Conservation (phyloP, 1,284 basidiomycete species). For the Grifola frondosa region DNA sequence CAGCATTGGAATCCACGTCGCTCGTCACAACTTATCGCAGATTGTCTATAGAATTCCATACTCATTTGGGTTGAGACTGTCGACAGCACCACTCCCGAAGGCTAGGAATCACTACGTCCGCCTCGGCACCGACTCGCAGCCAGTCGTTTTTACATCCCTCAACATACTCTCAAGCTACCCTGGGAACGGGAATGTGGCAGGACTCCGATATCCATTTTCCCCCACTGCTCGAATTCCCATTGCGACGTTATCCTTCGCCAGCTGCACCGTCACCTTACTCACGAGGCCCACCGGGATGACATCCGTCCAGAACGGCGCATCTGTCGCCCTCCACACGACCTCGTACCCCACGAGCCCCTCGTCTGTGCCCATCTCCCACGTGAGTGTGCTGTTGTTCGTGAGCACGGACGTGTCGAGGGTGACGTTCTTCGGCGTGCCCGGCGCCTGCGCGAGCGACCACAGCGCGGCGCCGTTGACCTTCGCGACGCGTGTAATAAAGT, state of each 20-base stretch:
- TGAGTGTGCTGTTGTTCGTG: constrained; percentile 53
- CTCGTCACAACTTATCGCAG: too few species aligned
- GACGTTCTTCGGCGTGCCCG: constrained; percentile 49
- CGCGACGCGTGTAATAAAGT: constrained; percentile 49
- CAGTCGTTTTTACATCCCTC: too few species aligned
- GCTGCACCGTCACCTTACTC: constrained; percentile 38
- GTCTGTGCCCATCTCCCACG: constrained; percentile 41
- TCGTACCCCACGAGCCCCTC: constrained; percentile 45
- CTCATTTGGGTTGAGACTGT: too few species aligned
- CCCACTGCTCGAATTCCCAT: constrained; percentile 53
- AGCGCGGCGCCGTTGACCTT: constrained; percentile 50
- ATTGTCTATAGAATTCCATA: too few species aligned
- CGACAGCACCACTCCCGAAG: too few species aligned
- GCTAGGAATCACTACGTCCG: too few species aligned
- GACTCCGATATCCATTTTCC: constrained; percentile 49
- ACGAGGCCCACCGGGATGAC: constrained; percentile 48
- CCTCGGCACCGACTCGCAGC: too few species aligned
- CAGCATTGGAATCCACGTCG: too few species aligned
- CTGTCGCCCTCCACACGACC: constrained; percentile 50
- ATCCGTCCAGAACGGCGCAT: constrained; percentile 47
- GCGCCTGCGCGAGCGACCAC: constrained; percentile 54
- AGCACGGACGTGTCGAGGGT: constrained; percentile 44
- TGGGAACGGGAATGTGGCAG: constrained; percentile 46
- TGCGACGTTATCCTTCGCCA: constrained; percentile 53
- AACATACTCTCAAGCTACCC: too few species aligned